A percentile compares a stretch with the other conserved stretches of the same genome.
Evolutionary conservation across 768 basidiomycete genomes (phyloP).

Genomic region (Mycena haematopus): DNA sequence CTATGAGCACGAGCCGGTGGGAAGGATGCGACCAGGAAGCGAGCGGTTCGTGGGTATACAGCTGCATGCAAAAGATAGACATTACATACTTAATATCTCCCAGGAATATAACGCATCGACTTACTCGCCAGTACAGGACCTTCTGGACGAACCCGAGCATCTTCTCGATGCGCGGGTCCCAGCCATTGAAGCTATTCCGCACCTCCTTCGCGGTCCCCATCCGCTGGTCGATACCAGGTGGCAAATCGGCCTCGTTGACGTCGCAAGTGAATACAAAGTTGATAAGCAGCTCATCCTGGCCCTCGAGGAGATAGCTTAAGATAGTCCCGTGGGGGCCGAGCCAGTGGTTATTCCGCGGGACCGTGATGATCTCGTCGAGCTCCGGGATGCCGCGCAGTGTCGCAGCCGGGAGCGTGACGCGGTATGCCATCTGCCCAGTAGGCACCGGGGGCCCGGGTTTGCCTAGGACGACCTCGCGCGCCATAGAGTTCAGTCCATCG

Average conservation of each 20-base stretch:
- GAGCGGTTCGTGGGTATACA: slow-evolving; percentile 48
- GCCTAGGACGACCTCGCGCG: slow-evolving; percentile 17
- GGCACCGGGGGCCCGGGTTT: slow-evolving; percentile 13
- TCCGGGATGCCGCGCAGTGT: slow-evolving; percentile 23
- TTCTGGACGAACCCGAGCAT: slow-evolving; percentile 20
- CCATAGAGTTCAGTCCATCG: slow-evolving; percentile 27
- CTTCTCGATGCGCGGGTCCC: slow-evolving; percentile 29
- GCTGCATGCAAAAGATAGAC: neutral
- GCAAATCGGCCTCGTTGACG: slow-evolving; percentile 20
- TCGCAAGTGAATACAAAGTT: slow-evolving; percentile 29
- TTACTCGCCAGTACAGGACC: slow-evolving; percentile 21
- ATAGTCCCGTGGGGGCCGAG: slow-evolving; percentile 25
- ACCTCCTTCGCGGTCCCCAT: slow-evolving; percentile 25
- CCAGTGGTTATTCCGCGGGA: slow-evolving; percentile 27
- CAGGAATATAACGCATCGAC: neutral
- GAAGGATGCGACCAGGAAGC: slow-evolving; percentile 46
- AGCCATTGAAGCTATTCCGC: slow-evolving; percentile 21
- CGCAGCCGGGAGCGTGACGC: slow-evolving; percentile 24
- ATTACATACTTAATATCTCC: neutral
- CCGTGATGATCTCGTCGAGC: slow-evolving; percentile 26
- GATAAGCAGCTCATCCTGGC: slow-evolving; percentile 24
- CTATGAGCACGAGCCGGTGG: slow-evolving; percentile 29
- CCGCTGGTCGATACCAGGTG: slow-evolving; percentile 22
- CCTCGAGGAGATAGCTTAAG: slow-evolving; percentile 24
- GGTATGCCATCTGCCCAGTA: slow-evolving; percentile 29